A percentile compares a stretch with the other conserved stretches of the same genome.
Conservation (phyloP, 2,329 filamentous ascomycete genomes). For the Phoma sp. region DNA sequence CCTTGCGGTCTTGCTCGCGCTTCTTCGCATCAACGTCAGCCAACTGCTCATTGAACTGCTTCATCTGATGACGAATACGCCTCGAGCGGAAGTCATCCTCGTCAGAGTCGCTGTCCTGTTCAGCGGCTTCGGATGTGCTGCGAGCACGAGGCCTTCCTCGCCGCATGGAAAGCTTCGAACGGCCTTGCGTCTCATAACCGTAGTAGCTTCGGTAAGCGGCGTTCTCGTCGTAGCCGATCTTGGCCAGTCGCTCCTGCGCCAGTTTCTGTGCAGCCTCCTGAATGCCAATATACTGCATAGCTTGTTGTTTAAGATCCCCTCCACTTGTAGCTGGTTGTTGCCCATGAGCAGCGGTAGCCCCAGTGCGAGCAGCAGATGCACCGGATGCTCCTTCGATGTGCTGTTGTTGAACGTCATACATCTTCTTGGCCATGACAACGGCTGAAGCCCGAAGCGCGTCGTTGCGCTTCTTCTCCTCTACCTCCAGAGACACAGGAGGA, state of each 20-base stretch:
- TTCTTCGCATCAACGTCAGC: conserved; percentile 76
- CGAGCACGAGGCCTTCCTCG: conserved; percentile 67
- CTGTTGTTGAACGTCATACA: conserved; percentile 77
- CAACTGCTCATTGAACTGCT: conserved; percentile 72
- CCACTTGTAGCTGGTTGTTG: conserved; percentile 40
- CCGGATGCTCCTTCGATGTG: conserved; percentile 58
- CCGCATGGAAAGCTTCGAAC: conserved; percentile 59
- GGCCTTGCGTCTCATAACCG: conserved; percentile 61
- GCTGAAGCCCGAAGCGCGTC: conserved; percentile 82
- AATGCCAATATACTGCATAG: conserved; percentile 65
- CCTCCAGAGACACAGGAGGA: conserved; percentile 74
- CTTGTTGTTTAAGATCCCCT: conserved; percentile 61
- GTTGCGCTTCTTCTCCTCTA: conserved; percentile 75
- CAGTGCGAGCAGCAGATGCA: conserved; percentile 40
- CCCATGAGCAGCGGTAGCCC: conserved; percentile 43
- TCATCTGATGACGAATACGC: conserved; percentile 80
- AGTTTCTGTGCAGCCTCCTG: conserved; percentile 89
- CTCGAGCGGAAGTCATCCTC: conserved; percentile 73
- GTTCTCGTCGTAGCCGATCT: conserved; percentile 75
- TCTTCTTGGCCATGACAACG: conserved; percentile 86
- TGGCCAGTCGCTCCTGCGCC: conserved; percentile 82
- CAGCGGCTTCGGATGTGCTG: conserved; percentile 64
- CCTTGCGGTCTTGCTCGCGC: conserved; percentile 75
- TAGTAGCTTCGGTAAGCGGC: conserved; percentile 80
- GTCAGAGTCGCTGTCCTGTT: conserved; percentile 38